Evolutionary conservation across 192 early-diverging fungal species (phyloP).

Genomic region (Dimargaris cristalligena): DNA sequence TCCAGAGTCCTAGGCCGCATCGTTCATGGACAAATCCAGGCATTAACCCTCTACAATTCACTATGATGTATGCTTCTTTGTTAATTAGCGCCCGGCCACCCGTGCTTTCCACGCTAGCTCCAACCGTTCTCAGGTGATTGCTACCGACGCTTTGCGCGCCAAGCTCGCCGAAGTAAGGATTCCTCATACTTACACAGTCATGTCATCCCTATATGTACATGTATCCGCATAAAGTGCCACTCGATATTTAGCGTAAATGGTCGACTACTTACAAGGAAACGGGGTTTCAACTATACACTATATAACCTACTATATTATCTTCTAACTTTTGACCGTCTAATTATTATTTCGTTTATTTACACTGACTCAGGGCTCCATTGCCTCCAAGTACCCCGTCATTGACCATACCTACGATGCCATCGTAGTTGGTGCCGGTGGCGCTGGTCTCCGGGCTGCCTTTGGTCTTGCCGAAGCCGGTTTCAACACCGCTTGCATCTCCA

Average conservation of each 20-base stretch:
- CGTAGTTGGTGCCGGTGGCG: slow-evolving; percentile 94
- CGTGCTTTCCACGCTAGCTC: slow-evolving; percentile 52
- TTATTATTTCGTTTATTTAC: neutral
- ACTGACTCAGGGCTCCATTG: slow-evolving; percentile 30
- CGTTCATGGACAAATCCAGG: no score
- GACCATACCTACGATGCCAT: slow-evolving; percentile 99
- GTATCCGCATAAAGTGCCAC: slow-evolving; percentile 1
- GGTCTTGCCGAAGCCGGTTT: slow-evolving; percentile 88
- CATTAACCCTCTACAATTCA: no score
- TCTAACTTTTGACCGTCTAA: neutral
- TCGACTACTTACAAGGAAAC: neutral
- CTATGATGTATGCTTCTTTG: no score
- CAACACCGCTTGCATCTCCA: slow-evolving; percentile 96
- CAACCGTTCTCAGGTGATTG: slow-evolving; percentile 44
- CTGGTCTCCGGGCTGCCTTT: slow-evolving; percentile 93
- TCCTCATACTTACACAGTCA: neutral
- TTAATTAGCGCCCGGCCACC: no score
- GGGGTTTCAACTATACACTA: neutral
- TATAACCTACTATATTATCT: neutral
- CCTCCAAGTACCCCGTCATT: slow-evolving; percentile 78
- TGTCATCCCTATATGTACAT: slow-evolving; percentile 2
- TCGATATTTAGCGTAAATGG: slow-evolving; percentile 2
- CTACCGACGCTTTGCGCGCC: slow-evolving; percentile 57
- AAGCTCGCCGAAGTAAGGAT: slow-evolving; percentile 40
- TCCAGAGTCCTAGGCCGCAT: no score